Conservation (phyloP, 2,329 filamentous ascomycete genomes). For the Microsporum canis region DNA sequence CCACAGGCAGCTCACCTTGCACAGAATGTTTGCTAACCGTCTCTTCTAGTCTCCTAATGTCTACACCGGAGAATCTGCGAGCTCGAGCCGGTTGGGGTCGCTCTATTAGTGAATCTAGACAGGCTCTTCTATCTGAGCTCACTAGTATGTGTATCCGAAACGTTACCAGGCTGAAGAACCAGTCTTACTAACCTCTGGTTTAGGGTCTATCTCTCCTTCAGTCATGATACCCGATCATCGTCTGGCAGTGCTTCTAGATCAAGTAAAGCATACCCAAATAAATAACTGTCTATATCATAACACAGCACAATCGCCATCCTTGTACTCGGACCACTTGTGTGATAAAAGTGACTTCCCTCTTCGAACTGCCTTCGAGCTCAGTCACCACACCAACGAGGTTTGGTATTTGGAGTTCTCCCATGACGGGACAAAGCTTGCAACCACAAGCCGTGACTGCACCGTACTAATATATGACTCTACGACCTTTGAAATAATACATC, state of each 20-base stretch:
- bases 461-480: slow-evolving; percentile 74
- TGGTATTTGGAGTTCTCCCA: slow-evolving; percentile 90
- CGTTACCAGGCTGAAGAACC: neutral
- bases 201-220: slow-evolving; percentile 83
- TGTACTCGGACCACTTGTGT: slow-evolving; percentile 83
- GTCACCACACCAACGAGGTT: slow-evolving; percentile 67
- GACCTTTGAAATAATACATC: slow-evolving; percentile 54
- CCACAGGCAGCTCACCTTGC: neutral
- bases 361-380: slow-evolving; percentile 57
- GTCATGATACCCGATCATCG: slow-evolving; percentile 95
- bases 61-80: slow-evolving; percentile 65
- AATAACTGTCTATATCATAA: slow-evolving; percentile 82
- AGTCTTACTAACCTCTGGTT: slow-evolving; percentile 14
- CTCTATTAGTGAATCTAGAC: slow-evolving; percentile 61
- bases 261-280: slow-evolving; percentile 76
- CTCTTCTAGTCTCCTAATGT: slow-evolving; percentile 67
- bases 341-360: slow-evolving; percentile 69
- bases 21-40: slow-evolving; percentile 5
- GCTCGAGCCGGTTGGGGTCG: slow-evolving; percentile 75
- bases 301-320: slow-evolving; percentile 60
- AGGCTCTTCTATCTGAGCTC: slow-evolving; percentile 63
- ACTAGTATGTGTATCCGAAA: slow-evolving; percentile 51
- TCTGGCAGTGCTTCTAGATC: slow-evolving; percentile 65
- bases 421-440: slow-evolving; percentile 70
- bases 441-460: slow-evolving; percentile 61